Evolutionary conservation across 108 stramenopile species (phyloP).

Genomic region (Cyclotella sp.): DNA sequence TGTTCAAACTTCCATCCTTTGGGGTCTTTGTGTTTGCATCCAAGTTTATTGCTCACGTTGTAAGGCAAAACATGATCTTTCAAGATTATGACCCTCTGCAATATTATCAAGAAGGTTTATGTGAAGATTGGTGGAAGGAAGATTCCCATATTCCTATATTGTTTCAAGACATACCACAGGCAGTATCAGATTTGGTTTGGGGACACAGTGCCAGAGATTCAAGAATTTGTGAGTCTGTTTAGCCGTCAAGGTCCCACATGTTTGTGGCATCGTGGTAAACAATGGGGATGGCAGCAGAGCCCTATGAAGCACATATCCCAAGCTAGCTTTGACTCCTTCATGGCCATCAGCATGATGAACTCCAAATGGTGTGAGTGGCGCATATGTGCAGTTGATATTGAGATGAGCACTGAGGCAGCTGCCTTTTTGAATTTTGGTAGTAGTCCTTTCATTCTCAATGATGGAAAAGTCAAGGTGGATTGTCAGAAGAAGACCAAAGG

Average conservation of each 20-base stretch:
- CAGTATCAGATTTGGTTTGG: not conserved
- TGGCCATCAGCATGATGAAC: not conserved
- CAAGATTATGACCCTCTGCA: not conserved
- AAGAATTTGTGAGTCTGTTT: not conserved
- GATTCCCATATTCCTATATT: not conserved
- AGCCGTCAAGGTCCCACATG: not conserved
- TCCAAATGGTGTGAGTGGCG: not conserved
- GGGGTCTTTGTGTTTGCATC: no score
- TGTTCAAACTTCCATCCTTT: no score
- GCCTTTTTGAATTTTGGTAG: not conserved
- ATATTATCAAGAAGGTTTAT: not conserved
- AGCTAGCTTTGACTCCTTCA: not conserved
- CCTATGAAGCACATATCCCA: not conserved
- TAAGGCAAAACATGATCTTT: no score
- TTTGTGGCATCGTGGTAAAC: not conserved
- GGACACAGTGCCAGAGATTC: conserved; percentile 8
- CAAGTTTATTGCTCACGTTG: no score
- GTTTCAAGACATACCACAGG: not conserved
- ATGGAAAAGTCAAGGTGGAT: not conserved
- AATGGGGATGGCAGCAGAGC: not conserved
- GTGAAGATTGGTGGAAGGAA: not conserved
- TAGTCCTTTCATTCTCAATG: not conserved
- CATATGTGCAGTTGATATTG: not conserved
- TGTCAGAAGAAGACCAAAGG: not conserved
- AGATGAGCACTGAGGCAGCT: not conserved